Evolutionary conservation across 148 eudicot genomes (phyloP), one percentile per base, ranked within the genome.

Genomic region (Pouteria glomerata): DNA sequence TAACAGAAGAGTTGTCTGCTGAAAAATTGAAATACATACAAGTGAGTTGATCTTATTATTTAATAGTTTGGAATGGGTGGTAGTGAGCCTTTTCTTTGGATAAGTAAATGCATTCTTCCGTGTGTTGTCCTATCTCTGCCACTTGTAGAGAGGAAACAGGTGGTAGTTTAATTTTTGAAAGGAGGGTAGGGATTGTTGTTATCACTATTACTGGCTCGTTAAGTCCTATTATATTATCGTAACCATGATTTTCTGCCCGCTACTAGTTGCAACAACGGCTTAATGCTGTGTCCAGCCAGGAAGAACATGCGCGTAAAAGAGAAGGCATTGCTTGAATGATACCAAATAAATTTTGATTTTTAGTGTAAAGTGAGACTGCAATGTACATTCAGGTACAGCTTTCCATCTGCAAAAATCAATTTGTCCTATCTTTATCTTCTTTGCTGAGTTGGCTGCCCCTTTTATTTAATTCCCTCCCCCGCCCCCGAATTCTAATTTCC

Each of bases 1-100:
- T 95, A 82, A 85, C 96, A 23, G 93, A 89, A 26, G 98, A 95
- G 75, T 79, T 95, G 88, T 84, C 76, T 73, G 78, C 90, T 41
- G 99, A 95, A 81, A 88, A 83, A 64, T 80, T 73, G 45, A 95
- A 85, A 80, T 84, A 86, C 68, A 72, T 72, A 37, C 91, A 83
- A 64, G 98, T 91, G 78, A 83, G 88, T 80, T 52, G 31, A 50
- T 70, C 47, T 51, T 45, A 59, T 21, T 66, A 29, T 60, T 62
- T 69, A 19, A 14, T 27, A 19, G 29, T 31, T n/a, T 44, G 26
- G 13, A 31, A 5, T 58, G 13, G 34, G 33, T 64, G 24, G 16
- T 41, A 12, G 42, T 48, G 33, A 21, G 6, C 72, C 0, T 1
- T 31, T 42, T 44, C 3, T n/a, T 5, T 51, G 45, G 11, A 15